Percentiles rank a stretch among this genome's conserved stretches.
phyloP scores from a whole-genome alignment of 192 early-diverging fungal genomes.

The Backusella westeae region DNA sequence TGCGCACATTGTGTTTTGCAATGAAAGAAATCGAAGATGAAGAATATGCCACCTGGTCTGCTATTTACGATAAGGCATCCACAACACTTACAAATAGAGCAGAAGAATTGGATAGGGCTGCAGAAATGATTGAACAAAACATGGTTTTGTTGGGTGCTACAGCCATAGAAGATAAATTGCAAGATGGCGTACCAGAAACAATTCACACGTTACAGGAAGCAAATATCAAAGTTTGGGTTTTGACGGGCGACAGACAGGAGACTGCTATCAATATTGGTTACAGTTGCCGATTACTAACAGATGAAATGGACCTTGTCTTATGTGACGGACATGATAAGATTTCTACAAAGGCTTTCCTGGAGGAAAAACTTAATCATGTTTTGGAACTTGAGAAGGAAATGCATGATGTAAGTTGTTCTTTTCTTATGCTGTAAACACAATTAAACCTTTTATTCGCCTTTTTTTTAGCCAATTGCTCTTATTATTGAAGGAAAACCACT shows the following conservation, averaged over 20 bases:
- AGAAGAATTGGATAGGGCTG: constrained; percentile 77
- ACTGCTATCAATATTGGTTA: constrained; percentile 98
- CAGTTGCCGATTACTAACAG: constrained; percentile 86
- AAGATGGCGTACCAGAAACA: constrained; percentile 95
- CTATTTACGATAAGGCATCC: constrained; percentile 75
- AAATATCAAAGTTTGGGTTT: constrained; percentile 93
- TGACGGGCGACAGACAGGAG: constrained; percentile 95
- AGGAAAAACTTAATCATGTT: constrained; percentile 70
- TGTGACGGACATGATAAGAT: constrained; percentile 84
- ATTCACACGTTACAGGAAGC: constrained; percentile 90
- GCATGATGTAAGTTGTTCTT: constrained; percentile 20
- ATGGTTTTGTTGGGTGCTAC: constrained; percentile 88
- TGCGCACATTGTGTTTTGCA: constrained; percentile 91
- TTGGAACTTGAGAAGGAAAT: constrained; percentile 31
- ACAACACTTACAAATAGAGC: constrained; percentile 83
- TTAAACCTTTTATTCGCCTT: background rate
- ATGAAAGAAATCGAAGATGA: constrained; percentile 78
- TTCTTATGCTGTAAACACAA: background rate
- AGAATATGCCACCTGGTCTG: constrained; percentile 80
- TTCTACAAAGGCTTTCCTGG: constrained; percentile 82
- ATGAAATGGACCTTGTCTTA: constrained; percentile 89
- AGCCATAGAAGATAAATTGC: constrained; percentile 95
- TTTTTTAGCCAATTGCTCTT: constrained; percentile 59
- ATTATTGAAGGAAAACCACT: constrained; percentile 91
- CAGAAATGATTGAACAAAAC: constrained; percentile 89